Conservation (phyloP, 1,284 basidiomycete species). For the Athelia psychrophila region DNA sequence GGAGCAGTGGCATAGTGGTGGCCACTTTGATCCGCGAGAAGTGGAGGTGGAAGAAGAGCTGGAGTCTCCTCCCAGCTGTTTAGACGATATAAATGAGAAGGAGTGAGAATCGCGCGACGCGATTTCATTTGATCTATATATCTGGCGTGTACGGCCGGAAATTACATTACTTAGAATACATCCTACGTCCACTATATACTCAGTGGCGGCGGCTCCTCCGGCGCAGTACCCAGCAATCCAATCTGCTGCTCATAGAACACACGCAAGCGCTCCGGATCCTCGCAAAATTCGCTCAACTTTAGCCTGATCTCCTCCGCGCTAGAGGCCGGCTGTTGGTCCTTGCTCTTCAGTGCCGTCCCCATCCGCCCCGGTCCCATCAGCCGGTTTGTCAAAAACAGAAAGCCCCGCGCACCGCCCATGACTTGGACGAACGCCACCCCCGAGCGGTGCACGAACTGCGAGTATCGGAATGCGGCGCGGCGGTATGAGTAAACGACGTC, state of each 20-base stretch:
- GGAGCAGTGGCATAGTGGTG: too few relatives aligned
- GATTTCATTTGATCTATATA: too few relatives aligned
- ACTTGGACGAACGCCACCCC: constrained; percentile 89
- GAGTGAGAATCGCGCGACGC: too few relatives aligned
- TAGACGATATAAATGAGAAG: too few relatives aligned
- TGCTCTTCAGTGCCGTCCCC: constrained; percentile 49
- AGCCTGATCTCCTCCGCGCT: constrained; percentile 55
- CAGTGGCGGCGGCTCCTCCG: constrained; percentile 65
- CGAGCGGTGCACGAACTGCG: constrained; percentile 87
- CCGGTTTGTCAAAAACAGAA: constrained; percentile 86
- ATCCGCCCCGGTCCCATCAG: constrained; percentile 68
- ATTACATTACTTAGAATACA: constrained; percentile 1
- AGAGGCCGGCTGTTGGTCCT: constrained; percentile 45
- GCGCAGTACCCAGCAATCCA: constrained; percentile 41
- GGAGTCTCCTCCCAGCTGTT: too few relatives aligned
- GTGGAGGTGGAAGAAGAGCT: too few relatives aligned
- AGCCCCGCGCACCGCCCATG: constrained; percentile 74
- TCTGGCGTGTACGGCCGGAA: not conserved
- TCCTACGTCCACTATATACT: constrained; percentile 29
- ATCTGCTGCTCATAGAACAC: constrained; percentile 75
- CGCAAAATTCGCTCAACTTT: constrained; percentile 65
- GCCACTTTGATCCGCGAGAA: too few relatives aligned
- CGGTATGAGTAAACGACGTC: constrained; percentile 92
- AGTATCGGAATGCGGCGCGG: constrained; percentile 70
- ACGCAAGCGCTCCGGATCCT: constrained; percentile 48